Evolutionary conservation across 257 asterid genomes (phyloP), one percentile per base, ranked within the genome.

Genomic region (Rehmannia glutinosa): DNA sequence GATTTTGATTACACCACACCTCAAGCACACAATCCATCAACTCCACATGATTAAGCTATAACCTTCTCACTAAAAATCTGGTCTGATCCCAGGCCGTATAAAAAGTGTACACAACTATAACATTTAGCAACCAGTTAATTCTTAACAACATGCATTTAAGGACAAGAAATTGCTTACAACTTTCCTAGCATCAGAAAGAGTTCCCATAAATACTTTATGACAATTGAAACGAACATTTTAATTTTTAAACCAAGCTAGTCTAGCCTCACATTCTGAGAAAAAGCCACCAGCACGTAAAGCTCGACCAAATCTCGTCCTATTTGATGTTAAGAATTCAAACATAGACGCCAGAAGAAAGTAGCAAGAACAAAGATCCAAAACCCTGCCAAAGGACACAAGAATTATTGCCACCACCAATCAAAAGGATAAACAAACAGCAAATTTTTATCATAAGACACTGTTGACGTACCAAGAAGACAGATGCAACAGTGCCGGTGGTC

Each of bases 321-420:
- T 60, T 13, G 62, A 51, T 15, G 58, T 49, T 36, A 45, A 17
- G 59, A 69, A 36, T 66, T 90, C 88, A 93, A 73, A 93, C 99
- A 62, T 90, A 93, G 64, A 93, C 87, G n/a, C 99, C 99, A 1
- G 88, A 84, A 64, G 99, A 83, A 66, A 93, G 99, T 30, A 93
- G 87, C 89, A 93, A 75, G 85, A 93, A 93, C 77, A 93, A 75
- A 66, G 97, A 90, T 66, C 99, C 99, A 45, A 93, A 93, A 51
- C 99, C 99, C 97, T 93, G 94, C 79, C 63, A 27, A 46, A 70
- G 39, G 54, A 73, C 24, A 63, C 13, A 41, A 66, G 12, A 66
- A 39, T 50, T 42, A 41, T 66, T 50, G 66, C 46, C n/a, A 71
- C 38, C 45, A 20, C 61, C 45, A 64, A 33, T 16, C 47, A 27